Evolutionary conservation across 2,329 filamentous ascomycete species (phyloP).

Genomic region (Exserohilum rostratum): DNA sequence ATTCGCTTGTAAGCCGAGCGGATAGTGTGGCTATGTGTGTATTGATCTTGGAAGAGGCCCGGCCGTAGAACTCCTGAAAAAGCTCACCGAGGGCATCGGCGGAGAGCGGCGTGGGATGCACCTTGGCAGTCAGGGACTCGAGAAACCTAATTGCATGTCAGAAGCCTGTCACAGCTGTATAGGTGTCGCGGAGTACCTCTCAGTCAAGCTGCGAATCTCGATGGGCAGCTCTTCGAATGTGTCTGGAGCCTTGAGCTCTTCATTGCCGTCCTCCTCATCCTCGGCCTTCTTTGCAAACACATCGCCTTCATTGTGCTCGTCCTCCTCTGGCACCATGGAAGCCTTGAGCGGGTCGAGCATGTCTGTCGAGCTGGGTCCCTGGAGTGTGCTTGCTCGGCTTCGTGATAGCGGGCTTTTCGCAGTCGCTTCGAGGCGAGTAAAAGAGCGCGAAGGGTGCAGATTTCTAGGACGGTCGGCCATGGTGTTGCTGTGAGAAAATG

Average conservation of each 20-base stretch:
- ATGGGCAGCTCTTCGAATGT: slow-evolving; percentile 90
- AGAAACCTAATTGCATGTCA: slow-evolving; percentile 64
- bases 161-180: slow-evolving; percentile 52
- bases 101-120: slow-evolving; percentile 80
- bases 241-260: slow-evolving; percentile 57
- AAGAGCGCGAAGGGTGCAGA: slow-evolving; percentile 55
- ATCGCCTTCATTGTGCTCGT: slow-evolving; percentile 43
- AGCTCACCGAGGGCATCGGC: slow-evolving; percentile 82
- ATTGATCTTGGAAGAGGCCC: slow-evolving; percentile 79
- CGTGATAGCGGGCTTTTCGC: slow-evolving; percentile 44
- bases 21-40: slow-evolving; percentile 85
- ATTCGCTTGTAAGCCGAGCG: slow-evolving; percentile 73
- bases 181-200: slow-evolving; percentile 67
- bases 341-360: slow-evolving; percentile 53
- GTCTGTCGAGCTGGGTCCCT: slow-evolving; percentile 50
- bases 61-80: slow-evolving; percentile 92
- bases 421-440: slow-evolving; percentile 55
- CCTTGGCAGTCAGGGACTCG: slow-evolving; percentile 84
- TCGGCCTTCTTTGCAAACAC: slow-evolving; percentile 51
- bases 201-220: slow-evolving; percentile 86
- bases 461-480: slow-evolving; percentile 44
- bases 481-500: slow-evolving; percentile 12
- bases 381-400: slow-evolving; percentile 56
- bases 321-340: slow-evolving; percentile 42
- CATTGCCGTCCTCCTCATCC: slow-evolving; percentile 32